These are phyloP conservation scores for Pisolithus albus DNA, from an alignment of 768 basidiomycete species.

Conservation along the genomic window DNA sequence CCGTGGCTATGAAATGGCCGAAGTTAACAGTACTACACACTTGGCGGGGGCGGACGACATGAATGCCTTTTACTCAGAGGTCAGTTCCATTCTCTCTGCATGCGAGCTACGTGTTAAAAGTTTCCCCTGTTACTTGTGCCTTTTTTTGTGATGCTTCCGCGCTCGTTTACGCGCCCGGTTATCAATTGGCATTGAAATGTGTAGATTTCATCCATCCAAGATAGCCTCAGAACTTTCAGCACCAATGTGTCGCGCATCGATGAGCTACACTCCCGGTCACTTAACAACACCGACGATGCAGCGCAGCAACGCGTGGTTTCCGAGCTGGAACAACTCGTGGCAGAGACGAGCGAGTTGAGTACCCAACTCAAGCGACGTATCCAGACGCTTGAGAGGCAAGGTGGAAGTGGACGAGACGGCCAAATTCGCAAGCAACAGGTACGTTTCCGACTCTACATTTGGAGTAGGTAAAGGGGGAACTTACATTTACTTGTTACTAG, in stretches of 20 bases:
- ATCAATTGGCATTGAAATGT: background rate
- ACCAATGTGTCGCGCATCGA: constrained; percentile 62
- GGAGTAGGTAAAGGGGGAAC: constrained; percentile 1
- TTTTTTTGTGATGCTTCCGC: background rate
- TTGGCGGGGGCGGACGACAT: constrained; percentile 48
- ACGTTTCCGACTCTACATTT: constrained; percentile 6
- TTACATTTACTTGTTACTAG: constrained; percentile 29
- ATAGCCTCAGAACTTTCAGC: constrained; percentile 59
- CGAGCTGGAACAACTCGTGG: constrained; percentile 62
- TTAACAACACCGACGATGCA: constrained; percentile 71
- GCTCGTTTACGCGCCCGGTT: background rate
- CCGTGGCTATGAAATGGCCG: constrained; percentile 61
- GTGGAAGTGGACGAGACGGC: constrained; percentile 56
- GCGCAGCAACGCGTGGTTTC: constrained; percentile 53
- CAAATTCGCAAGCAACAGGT: constrained; percentile 78
- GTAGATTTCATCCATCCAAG: constrained; percentile 68
- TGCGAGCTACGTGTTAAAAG: background rate
- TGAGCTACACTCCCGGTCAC: constrained; percentile 65
- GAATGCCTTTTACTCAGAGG: constrained; percentile 71
- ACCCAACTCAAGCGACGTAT: constrained; percentile 63
- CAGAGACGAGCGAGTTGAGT: constrained; percentile 66
- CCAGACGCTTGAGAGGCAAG: constrained; percentile 62
- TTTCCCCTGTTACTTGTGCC: background rate
- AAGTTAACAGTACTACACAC: constrained; percentile 53
- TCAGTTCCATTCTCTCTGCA: constrained; percentile 24